A percentile compares a stretch with the other conserved stretches of the same genome.
Evolutionary conservation across 179 eudicot genomes (phyloP).

Genomic region (Amaranthus tricolor): DNA sequence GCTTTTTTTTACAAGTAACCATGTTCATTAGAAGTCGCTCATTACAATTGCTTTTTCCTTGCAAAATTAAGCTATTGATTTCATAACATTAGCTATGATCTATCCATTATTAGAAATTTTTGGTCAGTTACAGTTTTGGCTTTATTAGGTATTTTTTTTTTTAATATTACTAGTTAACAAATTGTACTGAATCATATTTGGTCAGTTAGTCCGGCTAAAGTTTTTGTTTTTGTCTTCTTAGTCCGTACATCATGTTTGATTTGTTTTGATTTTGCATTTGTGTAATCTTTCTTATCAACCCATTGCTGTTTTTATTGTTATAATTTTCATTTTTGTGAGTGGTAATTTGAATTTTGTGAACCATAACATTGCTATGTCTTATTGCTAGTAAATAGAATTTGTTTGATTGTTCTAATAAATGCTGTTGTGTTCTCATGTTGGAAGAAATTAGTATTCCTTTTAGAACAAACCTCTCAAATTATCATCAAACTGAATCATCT

Average conservation of each 20-base stretch:
- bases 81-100: too few species aligned
- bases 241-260: neutral
- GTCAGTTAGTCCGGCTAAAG: too few species aligned
- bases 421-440: neutral
- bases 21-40: too few species aligned
- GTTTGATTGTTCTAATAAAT: neutral
- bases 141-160: too few species aligned
- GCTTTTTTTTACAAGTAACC: too few species aligned
- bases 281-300: neutral
- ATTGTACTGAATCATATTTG: too few species aligned
- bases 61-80: too few species aligned
- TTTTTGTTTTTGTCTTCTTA: neutral
- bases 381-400: neutral
- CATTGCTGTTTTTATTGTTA: neutral
- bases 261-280: neutral
- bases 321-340: neutral
- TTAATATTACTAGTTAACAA: too few species aligned
- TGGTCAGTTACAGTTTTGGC: too few species aligned
- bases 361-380: neutral
- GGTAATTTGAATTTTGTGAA: neutral
- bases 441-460: neutral
- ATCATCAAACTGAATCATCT: neutral
- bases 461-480: neutral
- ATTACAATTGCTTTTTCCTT: too few species aligned
- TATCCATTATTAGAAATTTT: too few species aligned